phyloP scores from a whole-genome alignment of 257 asterid species.

The Petrea volubilis region DNA sequence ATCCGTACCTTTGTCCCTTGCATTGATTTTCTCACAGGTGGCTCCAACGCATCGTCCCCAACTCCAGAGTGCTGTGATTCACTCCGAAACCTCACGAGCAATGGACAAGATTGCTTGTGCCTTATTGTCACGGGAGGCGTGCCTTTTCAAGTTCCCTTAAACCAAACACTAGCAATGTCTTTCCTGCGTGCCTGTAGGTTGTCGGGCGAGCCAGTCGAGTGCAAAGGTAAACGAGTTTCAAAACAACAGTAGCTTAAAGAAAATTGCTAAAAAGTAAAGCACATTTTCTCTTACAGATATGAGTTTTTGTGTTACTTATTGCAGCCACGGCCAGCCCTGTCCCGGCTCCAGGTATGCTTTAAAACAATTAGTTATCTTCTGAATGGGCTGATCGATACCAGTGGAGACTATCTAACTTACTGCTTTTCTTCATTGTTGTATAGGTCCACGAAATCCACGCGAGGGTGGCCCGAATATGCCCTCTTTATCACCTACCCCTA shows the following conservation, averaged over 20 bases:
- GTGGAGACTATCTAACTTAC: no score
- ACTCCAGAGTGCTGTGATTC: slow-evolving; percentile 53
- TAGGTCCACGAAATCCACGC: no score
- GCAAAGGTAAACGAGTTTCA: slow-evolving; percentile 42
- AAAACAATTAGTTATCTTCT: no score
- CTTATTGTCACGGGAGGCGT: slow-evolving; percentile 29
- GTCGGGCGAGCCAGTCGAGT: slow-evolving; percentile 53
- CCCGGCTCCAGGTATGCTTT: slow-evolving; percentile 51
- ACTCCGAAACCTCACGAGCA: slow-evolving; percentile 33
- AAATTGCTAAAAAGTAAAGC: not conserved
- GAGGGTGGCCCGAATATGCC: no score
- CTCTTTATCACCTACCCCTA: no score
- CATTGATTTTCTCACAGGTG: slow-evolving; percentile 36
- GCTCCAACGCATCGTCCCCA: slow-evolving; percentile 43
- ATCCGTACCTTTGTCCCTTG: slow-evolving; percentile 50
- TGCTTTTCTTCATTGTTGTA: no score
- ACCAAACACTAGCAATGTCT: slow-evolving; percentile 46
- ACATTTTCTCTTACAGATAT: not conserved
- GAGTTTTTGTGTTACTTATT: not conserved
- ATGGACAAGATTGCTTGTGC: slow-evolving; percentile 42
- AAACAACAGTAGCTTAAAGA: no score
- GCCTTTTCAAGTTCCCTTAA: slow-evolving; percentile 42
- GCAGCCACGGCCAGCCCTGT: slow-evolving; percentile 33
- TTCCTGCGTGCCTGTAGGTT: slow-evolving; percentile 62
- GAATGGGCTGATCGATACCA: no score